These are phyloP conservation scores for Sclerotinia spermophila DNA, from an alignment of 2,329 filamentous ascomycete genomes.

Conservation along the genomic window DNA sequence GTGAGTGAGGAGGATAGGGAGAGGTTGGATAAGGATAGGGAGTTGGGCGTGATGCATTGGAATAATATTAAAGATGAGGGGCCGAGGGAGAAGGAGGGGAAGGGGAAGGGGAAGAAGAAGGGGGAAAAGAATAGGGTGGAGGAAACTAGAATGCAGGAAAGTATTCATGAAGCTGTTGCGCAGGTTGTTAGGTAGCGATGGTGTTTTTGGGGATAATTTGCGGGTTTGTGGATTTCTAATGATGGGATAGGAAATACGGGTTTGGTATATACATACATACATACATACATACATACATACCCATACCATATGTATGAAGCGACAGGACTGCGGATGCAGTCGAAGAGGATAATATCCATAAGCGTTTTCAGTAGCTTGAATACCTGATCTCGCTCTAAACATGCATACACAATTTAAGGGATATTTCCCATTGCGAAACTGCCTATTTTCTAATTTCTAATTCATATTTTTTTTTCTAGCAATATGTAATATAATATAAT, in stretches of 20 bases:
- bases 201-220: background rate
- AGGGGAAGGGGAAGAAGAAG: slow-evolving; percentile 19
- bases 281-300: background rate
- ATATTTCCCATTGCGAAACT: background rate
- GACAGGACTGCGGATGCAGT: background rate
- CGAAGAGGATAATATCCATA: background rate
- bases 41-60: slow-evolving; percentile 55
- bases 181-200: background rate
- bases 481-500: background rate
- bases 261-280: background rate
- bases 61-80: slow-evolving; percentile 54
- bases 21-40: slow-evolving; percentile 49
- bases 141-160: background rate
- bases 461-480: no score
- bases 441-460: background rate
- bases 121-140: background rate
- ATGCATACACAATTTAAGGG: background rate
- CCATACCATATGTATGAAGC: background rate
- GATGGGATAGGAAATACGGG: background rate
- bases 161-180: background rate
- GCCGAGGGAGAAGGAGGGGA: slow-evolving; percentile 43
- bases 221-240: background rate
- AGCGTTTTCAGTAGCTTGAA: background rate
- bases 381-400: background rate
- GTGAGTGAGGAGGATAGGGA: slow-evolving; percentile 54